phyloP scores from a whole-genome alignment of 208 protist species.

The Leishmania tarentolae region DNA sequence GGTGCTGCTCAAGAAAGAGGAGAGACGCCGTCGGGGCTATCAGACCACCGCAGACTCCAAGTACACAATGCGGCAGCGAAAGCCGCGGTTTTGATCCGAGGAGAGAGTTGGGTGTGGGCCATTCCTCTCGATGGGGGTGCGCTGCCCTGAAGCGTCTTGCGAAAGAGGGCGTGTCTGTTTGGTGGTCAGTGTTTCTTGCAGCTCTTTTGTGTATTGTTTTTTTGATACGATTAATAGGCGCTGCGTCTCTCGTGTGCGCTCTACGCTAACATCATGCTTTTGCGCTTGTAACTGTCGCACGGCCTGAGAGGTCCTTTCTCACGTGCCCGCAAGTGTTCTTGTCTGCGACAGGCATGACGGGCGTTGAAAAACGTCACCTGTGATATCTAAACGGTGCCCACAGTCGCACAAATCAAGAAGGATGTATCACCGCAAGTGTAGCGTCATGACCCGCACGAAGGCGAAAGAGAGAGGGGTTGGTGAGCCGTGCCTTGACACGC shows the following conservation, averaged over 20 bases:
- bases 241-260: neutral
- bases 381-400: neutral
- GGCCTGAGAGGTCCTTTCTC: neutral
- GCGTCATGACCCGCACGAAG: neutral
- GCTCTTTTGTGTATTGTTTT: neutral
- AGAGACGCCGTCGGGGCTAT: constrained; percentile 92
- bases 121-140: neutral
- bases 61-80: constrained; percentile 96
- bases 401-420: neutral
- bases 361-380: neutral
- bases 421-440: neutral
- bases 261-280: neutral
- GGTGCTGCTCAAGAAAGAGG: constrained; percentile 96
- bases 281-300: neutral
- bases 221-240: neutral
- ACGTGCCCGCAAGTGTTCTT: neutral
- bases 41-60: constrained; percentile 92
- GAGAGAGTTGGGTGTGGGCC: neutral
- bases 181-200: neutral
- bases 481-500: neutral
- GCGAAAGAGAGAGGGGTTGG: neutral
- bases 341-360: neutral
- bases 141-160: neutral
- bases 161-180: neutral
- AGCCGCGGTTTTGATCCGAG: constrained; percentile 79